phyloP scores from a whole-genome alignment of 306 rosid species.

The Vigna unguiculata region DNA sequence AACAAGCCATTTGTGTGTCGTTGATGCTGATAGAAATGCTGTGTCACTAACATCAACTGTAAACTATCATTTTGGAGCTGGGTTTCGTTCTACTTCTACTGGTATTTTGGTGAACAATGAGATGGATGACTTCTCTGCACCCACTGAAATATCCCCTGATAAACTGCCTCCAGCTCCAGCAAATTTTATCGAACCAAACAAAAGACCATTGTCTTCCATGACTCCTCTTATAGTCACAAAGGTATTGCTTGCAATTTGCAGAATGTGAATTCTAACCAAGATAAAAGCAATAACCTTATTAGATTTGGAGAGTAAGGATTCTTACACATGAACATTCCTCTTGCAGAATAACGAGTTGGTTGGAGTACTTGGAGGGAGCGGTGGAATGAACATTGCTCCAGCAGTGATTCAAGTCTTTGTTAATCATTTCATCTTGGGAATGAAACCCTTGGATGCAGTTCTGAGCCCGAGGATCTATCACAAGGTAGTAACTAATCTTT shows the following conservation, averaged over 20 bases:
- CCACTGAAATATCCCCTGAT: slow-evolving; percentile 66
- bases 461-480: slow-evolving; percentile 78
- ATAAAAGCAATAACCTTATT: background rate
- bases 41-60: slow-evolving; percentile 82
- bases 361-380: slow-evolving; percentile 87
- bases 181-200: slow-evolving; percentile 78
- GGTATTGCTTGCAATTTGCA: slow-evolving; percentile 53
- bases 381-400: slow-evolving; percentile 79
- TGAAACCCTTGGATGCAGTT: slow-evolving; percentile 83
- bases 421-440: slow-evolving; percentile 68
- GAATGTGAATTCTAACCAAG: background rate
- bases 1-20: slow-evolving; percentile 91
- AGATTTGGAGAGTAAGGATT: slow-evolving; percentile 11
- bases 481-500: slow-evolving; percentile 50
- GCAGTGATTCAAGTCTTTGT: slow-evolving; percentile 80
- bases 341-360: slow-evolving; percentile 72
- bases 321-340: background rate
- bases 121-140: slow-evolving; percentile 89
- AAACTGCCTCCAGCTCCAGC: slow-evolving; percentile 87
- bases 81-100: slow-evolving; percentile 80
- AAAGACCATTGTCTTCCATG: slow-evolving; percentile 94
- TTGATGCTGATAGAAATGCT: slow-evolving; percentile 88
- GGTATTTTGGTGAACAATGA: slow-evolving; percentile 87
- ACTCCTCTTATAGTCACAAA: slow-evolving; percentile 76
- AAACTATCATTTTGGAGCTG: slow-evolving; percentile 73